Conservation (phyloP, 2,329 filamentous ascomycete genomes). For the Anisogramma anomala region DNA sequence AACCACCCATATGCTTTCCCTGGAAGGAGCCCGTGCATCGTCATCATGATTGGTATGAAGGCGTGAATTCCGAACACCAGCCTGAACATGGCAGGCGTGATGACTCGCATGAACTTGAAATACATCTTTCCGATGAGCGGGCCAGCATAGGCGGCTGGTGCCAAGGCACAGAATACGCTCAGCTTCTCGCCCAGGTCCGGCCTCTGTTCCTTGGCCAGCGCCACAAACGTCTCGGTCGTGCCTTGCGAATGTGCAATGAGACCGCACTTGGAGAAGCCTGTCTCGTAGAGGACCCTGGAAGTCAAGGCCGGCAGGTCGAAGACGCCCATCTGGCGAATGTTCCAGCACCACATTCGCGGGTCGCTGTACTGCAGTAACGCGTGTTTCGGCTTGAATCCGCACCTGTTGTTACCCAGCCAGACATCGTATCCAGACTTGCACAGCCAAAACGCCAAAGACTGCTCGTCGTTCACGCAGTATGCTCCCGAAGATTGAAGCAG, state of each 20-base stretch:
- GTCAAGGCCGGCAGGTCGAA: slow-evolving; percentile 75
- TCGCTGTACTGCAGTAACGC: slow-evolving; percentile 58
- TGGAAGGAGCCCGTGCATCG: slow-evolving; percentile 58
- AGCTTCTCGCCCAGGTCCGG: slow-evolving; percentile 74
- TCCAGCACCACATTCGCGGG: slow-evolving; percentile 94
- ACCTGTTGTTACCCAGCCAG: slow-evolving; percentile 90
- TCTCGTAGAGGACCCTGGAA: slow-evolving; percentile 69
- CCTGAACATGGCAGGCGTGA: slow-evolving; percentile 65
- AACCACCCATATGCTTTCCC: slow-evolving; percentile 63
- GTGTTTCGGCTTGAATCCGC: slow-evolving; percentile 72
- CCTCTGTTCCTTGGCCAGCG: slow-evolving; percentile 78
- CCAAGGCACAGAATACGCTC: slow-evolving; percentile 81
- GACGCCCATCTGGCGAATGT: slow-evolving; percentile 86
- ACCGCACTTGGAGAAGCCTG: slow-evolving; percentile 70
- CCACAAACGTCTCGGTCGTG: slow-evolving; percentile 78
- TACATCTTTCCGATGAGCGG: slow-evolving; percentile 77
- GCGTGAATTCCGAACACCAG: slow-evolving; percentile 82
- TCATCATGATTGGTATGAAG: slow-evolving; percentile 91
- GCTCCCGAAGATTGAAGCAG: slow-evolving; percentile 79
- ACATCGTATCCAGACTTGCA: slow-evolving; percentile 90
- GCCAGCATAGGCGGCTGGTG: slow-evolving; percentile 82
- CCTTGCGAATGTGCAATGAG: slow-evolving; percentile 84
- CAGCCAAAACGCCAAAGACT: slow-evolving; percentile 81
- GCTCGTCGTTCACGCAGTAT: slow-evolving; percentile 82
- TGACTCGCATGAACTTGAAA: slow-evolving; percentile 80